phyloP scores from a whole-genome alignment of 176 grass and related monocot genomes.

The Carex littledalei region DNA sequence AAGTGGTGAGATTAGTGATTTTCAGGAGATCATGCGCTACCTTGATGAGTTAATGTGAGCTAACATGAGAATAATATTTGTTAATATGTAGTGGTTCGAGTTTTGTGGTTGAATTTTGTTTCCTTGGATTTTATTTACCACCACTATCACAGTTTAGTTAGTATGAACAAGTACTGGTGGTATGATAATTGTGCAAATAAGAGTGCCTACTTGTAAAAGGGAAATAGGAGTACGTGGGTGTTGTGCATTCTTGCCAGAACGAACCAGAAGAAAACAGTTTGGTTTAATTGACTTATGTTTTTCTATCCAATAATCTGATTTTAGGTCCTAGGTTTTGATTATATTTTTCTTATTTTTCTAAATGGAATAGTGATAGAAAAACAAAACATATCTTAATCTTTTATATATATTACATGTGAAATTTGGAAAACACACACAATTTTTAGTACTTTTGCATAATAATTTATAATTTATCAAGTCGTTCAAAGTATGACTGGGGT shows the following conservation, averaged over 20 bases:
- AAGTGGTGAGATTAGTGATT: conserved; percentile 94
- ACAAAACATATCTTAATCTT: not conserved
- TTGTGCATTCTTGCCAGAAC: not conserved
- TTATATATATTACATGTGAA: not conserved
- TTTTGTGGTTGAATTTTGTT: not conserved
- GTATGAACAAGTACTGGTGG: not conserved
- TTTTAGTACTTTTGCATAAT: not conserved
- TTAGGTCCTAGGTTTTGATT: not conserved
- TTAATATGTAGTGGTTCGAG: not conserved
- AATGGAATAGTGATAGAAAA: not conserved
- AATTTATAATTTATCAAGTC: not conserved
- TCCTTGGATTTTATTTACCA: not conserved
- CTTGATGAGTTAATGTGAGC: conserved; percentile 95
- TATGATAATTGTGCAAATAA: not conserved
- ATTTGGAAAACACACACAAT: not conserved
- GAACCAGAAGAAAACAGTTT: not conserved
- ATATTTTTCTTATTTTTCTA: not conserved
- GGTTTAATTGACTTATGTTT: not conserved
- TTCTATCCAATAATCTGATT: not conserved
- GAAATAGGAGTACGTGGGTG: not conserved
- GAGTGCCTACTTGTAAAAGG: not conserved
- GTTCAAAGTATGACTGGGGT: not conserved
- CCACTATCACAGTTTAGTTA: not conserved
- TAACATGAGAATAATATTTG: not conserved
- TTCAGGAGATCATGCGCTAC: conserved; percentile 96